Evolutionary conservation across 164 flowering plant genomes (phyloP), one percentile per base, ranked within the genome.

Genomic region (Vitis rupestris): DNA sequence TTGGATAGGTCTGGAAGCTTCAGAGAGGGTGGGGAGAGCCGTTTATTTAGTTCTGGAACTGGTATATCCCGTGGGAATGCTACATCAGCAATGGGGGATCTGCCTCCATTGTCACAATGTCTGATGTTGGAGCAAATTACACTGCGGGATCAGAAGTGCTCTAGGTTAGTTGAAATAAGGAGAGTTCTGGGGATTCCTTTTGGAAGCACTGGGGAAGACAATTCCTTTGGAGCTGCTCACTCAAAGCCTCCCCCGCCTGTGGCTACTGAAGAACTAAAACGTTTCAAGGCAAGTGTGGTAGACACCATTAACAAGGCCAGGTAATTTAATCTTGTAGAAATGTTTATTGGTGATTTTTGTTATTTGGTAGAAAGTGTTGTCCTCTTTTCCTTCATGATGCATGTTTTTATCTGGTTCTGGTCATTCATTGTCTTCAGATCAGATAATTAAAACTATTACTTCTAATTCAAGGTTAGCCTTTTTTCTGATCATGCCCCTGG

Each of bases 1-100:
- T 78, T 94, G 80, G 97, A 86, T 66, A 89, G 93, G 82, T 85
- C 93, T 44, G 87, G 88, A 60, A 90, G 94, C 83, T 88, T 88
- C 64, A 80, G 97, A n/a, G 93, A 90, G 66, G 79, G 82, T 54
- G 70, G 73, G 62, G 94, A 91, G 48, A 79, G 73, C 60, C 80
- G 89, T 65, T 66, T 71, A 49, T 76, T 76, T 72, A 67, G 72
- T 66, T 84, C 88, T 75, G 88, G 85, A 14, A 66, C 72, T 51
- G 73, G 78, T 55, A 73, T 63, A 12, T 67, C 79, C 17, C 76
- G 85, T 61, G 82, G 78, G 12, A 74, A 47, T 73, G 70, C 74
- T 68, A 52, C 76, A 8, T 16, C 64, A 8, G 15, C 73, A 2
- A 37, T 37, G 2, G 81, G 70, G 12, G 88, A 86, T 53, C 70